Base-by-base conservation (phyloP, 306 rosid species). In the Morella rubra region DNA sequence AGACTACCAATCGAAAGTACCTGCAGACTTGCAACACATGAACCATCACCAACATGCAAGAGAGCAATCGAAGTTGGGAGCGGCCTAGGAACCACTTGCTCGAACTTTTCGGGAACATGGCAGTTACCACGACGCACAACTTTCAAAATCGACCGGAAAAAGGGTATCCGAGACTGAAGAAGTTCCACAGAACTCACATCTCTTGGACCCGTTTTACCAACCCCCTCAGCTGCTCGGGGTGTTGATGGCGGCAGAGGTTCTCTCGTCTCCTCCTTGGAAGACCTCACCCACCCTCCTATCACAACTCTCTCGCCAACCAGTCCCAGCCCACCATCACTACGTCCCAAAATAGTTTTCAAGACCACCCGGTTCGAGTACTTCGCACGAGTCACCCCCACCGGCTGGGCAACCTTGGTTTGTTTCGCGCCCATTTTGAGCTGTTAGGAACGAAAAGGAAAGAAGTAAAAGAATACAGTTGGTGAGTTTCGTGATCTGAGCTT, bases 281-380 rank as follows among this genome's bases (percentile, higher is more conserved):
- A 88, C 83, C 81, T 96, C 10, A 96, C 93, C 99, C 99, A 96
- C 1, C 97, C 99, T 11, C 99, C 99, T 1, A 96, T 72, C 8
- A 91, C 80, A 32, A 88, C 80, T 69, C 84, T 86, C 55, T 72
- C 83, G 20, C 85, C 96, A 11, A 77, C 49, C 51, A 88, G 75
- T 42, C 80, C 82, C 10, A 76, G 3, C 2, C 88, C 87, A 0
- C 69, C 86, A 10, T 87, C 84, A 3, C 8, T 9, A 7, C 85
- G 47, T 6, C 87, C 90, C 54, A 88, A 14, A 5, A 96, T 40
- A 12, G 86, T 65, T 77, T 88, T 92, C 69, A 96, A 24, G 27
- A 87, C 84, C n/a, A 92, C 90, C 46, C 97, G 89, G 20, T 76
- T 72, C 3, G 98, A 91, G 85, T 90, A 96, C 22, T 82, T 84